Percentiles rank a stretch among this genome's conserved stretches.
These are phyloP conservation scores for Musa schizocarpa DNA, from an alignment of 176 grass and related monocot species.

Conservation along the genomic window DNA sequence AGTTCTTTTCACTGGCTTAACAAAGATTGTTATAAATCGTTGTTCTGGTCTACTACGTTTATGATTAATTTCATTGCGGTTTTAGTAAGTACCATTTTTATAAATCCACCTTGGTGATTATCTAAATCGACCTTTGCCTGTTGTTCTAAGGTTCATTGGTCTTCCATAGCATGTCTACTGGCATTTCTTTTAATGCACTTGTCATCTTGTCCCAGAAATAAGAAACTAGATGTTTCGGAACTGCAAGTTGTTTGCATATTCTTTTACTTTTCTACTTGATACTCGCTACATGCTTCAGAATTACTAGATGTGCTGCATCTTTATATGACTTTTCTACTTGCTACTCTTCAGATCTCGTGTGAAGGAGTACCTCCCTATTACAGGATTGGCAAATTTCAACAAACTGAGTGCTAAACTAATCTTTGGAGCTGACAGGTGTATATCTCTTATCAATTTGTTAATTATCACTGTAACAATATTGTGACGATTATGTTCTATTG, in stretches of 20 bases:
- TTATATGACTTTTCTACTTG: slow-evolving; percentile 18
- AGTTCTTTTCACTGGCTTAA: no score
- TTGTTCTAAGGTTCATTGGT: no score
- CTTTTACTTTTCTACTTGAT: slow-evolving; percentile 15
- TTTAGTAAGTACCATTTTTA: no score
- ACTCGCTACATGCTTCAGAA: not conserved
- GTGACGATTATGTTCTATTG: no score
- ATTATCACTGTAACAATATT: no score
- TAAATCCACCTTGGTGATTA: no score
- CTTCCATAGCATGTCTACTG: no score
- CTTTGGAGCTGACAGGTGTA: slow-evolving; percentile 82
- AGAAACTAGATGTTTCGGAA: not conserved
- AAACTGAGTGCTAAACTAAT: slow-evolving; percentile 97
- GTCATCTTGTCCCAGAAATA: not conserved
- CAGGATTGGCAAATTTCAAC: slow-evolving; percentile 89
- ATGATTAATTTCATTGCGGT: no score
- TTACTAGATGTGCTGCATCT: slow-evolving; percentile 11
- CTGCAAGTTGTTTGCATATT: slow-evolving; percentile 13
- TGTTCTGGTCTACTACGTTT: no score
- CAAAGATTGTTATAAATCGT: no score
- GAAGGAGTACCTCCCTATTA: slow-evolving; percentile 94
- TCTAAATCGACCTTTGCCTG: no score
- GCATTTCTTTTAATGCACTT: not conserved
- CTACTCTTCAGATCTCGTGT: slow-evolving; percentile 41
- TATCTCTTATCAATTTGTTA: slow-evolving; percentile 2